phyloP scores from a whole-genome alignment of 768 basidiomycete genomes.

The Lactarius tabidus region DNA sequence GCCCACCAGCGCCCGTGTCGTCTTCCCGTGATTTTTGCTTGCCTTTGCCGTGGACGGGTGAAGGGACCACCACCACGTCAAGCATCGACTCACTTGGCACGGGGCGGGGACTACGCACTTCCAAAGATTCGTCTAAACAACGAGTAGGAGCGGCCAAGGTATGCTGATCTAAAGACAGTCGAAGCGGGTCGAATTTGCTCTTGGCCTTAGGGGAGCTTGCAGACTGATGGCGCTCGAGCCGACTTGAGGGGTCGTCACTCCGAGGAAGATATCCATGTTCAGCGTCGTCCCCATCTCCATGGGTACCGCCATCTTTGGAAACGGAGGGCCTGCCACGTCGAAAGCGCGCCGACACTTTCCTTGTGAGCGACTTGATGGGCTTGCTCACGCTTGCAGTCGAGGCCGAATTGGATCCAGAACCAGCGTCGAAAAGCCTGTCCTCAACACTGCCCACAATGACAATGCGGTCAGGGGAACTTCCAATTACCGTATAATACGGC shows the following conservation, averaged over 20 bases:
- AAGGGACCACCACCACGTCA: background rate
- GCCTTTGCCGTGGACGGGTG: background rate
- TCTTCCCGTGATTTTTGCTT: slow-evolving; percentile 31
- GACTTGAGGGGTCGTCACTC: slow-evolving; percentile 6
- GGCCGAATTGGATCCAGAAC: background rate
- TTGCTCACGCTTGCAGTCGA: background rate
- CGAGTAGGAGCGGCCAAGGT: background rate
- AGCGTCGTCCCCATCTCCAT: background rate
- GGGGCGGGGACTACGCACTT: background rate
- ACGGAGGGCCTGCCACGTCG: slow-evolving; percentile 11
- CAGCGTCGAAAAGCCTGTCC: background rate
- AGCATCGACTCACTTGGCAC: slow-evolving; percentile 1
- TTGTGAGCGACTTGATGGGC: slow-evolving; percentile 17
- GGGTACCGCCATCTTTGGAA: background rate
- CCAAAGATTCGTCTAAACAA: background rate
- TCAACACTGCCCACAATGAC: slow-evolving; percentile 14
- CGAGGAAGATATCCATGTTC: background rate
- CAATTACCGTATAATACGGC: slow-evolving; percentile 5
- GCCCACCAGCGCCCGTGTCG: slow-evolving; percentile 35
- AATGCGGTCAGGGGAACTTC: slow-evolving; percentile 5
- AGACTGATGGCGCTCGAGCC: slow-evolving; percentile 17
- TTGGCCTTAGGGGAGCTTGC: slow-evolving; percentile 10
- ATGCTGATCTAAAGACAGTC: slow-evolving; percentile 16
- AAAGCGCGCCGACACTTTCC: slow-evolving; percentile 22
- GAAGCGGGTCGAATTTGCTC: slow-evolving; percentile 16